A percentile compares a stretch with the other conserved stretches of the same genome.
These are phyloP conservation scores for Symbiotaphrina buchneri DNA, from an alignment of 495 filamentous ascomycete species.

Conservation along the genomic window DNA sequence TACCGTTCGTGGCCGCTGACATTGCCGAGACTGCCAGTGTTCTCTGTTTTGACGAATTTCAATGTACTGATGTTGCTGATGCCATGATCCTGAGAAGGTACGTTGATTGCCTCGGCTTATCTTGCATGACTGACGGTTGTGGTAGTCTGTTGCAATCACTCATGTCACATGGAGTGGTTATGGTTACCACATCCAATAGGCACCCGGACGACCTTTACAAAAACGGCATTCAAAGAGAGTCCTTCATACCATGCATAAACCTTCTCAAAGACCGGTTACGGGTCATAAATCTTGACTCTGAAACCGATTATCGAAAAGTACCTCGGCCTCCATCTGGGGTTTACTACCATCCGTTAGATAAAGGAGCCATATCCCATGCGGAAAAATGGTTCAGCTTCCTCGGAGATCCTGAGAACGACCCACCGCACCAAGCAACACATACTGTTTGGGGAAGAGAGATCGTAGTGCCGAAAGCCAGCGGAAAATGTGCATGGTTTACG, in stretches of 20 bases:
- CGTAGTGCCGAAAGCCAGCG: slow-evolving; percentile 66
- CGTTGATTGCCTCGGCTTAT: too few relatives aligned
- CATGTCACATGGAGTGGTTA: slow-evolving; percentile 89
- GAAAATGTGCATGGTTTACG: slow-evolving; percentile 68
- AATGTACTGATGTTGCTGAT: slow-evolving; percentile 96
- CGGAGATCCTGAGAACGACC: slow-evolving; percentile 56
- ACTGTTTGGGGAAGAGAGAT: slow-evolving; percentile 90
- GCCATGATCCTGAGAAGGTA: slow-evolving; percentile 85
- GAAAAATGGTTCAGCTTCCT: slow-evolving; percentile 90
- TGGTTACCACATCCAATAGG: slow-evolving; percentile 92
- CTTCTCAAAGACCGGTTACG: slow-evolving; percentile 62
- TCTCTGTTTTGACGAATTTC: slow-evolving; percentile 96
- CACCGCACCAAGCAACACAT: slow-evolving; percentile 55
- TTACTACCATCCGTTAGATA: slow-evolving; percentile 71
- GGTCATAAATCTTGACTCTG: slow-evolving; percentile 85
- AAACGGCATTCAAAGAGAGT: slow-evolving; percentile 90
- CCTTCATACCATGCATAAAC: slow-evolving; percentile 87
- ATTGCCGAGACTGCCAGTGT: slow-evolving; percentile 72
- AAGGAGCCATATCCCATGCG: slow-evolving; percentile 53
- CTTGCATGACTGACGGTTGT: slow-evolving; percentile 1
- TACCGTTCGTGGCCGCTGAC: slow-evolving; percentile 82
- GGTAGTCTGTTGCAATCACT: slow-evolving; percentile 59
- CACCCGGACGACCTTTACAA: slow-evolving; percentile 93
- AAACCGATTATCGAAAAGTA: slow-evolving; percentile 93
- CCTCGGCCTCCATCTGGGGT: slow-evolving; percentile 83